A percentile compares a stretch with the other conserved stretches of the same genome.
These are phyloP conservation scores for Plasmodium blacklocki DNA, from an alignment of 169 alveolate species.

Conservation along the genomic window DNA sequence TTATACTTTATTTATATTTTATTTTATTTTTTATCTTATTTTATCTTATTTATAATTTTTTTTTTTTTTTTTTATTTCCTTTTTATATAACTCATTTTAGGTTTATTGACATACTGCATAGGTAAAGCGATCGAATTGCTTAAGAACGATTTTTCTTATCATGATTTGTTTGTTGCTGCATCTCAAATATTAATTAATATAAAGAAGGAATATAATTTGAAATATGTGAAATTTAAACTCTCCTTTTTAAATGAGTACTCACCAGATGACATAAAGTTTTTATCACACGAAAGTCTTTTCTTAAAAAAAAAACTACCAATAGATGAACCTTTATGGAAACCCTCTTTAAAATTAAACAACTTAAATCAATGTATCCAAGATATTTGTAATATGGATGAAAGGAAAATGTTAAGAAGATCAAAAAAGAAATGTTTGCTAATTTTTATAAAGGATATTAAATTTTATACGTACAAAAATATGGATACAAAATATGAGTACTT, in stretches of 20 bases:
- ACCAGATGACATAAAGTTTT: slow-evolving; percentile 75
- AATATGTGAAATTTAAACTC: slow-evolving; percentile 58
- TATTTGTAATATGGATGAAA: slow-evolving; percentile 15
- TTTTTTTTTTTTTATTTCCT: not conserved
- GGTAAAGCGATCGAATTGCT: slow-evolving; percentile 35
- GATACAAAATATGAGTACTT: slow-evolving; percentile 39
- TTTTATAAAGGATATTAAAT: slow-evolving; percentile 61
- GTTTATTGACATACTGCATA: slow-evolving; percentile 64
- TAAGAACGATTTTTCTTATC: slow-evolving; percentile 62
- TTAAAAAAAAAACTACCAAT: slow-evolving; percentile 29
- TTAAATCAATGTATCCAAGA: slow-evolving; percentile 30
- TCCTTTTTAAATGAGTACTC: slow-evolving; percentile 69
- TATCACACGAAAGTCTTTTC: slow-evolving; percentile 68
- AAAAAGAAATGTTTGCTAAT: slow-evolving; percentile 36
- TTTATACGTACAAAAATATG: slow-evolving; percentile 1
- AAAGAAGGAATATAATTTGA: slow-evolving; percentile 50
- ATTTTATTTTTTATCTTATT: too few relatives aligned
- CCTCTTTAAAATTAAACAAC: slow-evolving; percentile 39
- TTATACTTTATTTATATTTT: too few relatives aligned
- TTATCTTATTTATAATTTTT: not conserved
- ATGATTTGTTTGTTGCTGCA: slow-evolving; percentile 58
- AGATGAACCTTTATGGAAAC: slow-evolving; percentile 72
- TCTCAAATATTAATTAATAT: slow-evolving; percentile 41
- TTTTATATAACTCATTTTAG: slow-evolving; percentile 7
- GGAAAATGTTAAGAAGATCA: not conserved